Evolutionary conservation across 805 yeast genomes (phyloP).

Genomic region (Candida methanosorbosa): DNA sequence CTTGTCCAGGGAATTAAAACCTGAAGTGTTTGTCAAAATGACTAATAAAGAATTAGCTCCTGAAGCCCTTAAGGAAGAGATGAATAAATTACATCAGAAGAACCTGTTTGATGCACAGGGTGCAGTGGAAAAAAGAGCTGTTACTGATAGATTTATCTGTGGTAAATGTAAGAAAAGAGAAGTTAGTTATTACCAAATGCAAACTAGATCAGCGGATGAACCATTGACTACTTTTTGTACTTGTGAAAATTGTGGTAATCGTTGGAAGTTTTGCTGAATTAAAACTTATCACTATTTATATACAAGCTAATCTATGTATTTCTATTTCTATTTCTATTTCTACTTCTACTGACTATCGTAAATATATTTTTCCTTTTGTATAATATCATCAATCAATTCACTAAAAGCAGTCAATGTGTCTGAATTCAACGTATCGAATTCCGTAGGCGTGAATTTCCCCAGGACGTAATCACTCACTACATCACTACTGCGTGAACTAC

Average conservation of each 20-base stretch:
- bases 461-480: no score
- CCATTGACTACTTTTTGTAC: slow-evolving; percentile 98
- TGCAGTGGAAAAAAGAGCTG: slow-evolving; percentile 91
- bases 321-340: no score
- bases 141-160: slow-evolving; percentile 93
- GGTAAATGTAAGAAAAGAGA: slow-evolving; percentile 97
- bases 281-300: no score
- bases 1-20: slow-evolving; percentile 54
- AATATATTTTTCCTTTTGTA: no score
- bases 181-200: slow-evolving; percentile 95
- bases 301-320: no score
- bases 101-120: slow-evolving; percentile 96
- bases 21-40: slow-evolving; percentile 67
- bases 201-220: slow-evolving; percentile 97
- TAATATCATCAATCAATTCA: no score
- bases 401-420: no score
- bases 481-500: no score
- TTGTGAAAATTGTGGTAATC: slow-evolving; percentile 93
- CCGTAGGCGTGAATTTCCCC: no score
- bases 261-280: slow-evolving; percentile 86
- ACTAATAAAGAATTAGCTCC: slow-evolving; percentile 95
- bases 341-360: no score
- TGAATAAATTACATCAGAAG: slow-evolving; percentile 78
- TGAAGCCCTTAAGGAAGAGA: slow-evolving; percentile 75
- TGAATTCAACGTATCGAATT: no score